Base-by-base conservation (phyloP, 2,329 filamentous ascomycete species). In the Dactylellina drechsleri region DNA sequence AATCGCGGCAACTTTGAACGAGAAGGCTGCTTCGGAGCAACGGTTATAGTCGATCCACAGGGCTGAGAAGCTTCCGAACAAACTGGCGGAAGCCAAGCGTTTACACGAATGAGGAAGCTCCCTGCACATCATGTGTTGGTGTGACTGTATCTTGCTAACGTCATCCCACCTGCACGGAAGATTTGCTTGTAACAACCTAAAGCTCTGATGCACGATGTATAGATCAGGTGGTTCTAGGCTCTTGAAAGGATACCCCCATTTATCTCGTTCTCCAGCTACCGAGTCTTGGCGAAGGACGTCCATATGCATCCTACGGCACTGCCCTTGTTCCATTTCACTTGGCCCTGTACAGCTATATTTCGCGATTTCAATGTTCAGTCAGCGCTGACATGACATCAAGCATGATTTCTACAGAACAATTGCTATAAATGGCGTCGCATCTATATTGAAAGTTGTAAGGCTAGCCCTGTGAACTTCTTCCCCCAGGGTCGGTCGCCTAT, bases 321-420 rank as follows among this genome's bases (percentile, higher is more conserved):
- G 16, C 5, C 23, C 2, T 7, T 47, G 7, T 8, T 36, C 13
- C 3, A 15, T 10, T 7, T 3, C 58, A 59, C 31, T 47, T 53
- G 59, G 59, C 28, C 20, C 53, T 13, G 8, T 59, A 59, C 36
- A 12, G 64, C 28, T 52, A 18, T 26, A 52, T 53, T 59, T 56
- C 40, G 59, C 59, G 58, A 65, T 41, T 18, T 31, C 12, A 36
- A 53, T 47, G 31, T 36, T 58, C 41, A 59, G 47, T 12, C 12
- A 8, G 43, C 15, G 64, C 54, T 67, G 64, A 67, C 54, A 60
- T 67, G 64, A 67, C 54, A 60, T 60, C 10, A 58, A 36, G 31
- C 31, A 36, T 36, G 31, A 5, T 36, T 23, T 36, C 31, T 36
- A 36, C 31, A 36, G 31, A 1, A 36, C 31, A 10, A 36, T 36